Evolutionary conservation across 2,329 filamentous ascomycete species (phyloP).

Genomic region (Fonsecaea erecta): DNA sequence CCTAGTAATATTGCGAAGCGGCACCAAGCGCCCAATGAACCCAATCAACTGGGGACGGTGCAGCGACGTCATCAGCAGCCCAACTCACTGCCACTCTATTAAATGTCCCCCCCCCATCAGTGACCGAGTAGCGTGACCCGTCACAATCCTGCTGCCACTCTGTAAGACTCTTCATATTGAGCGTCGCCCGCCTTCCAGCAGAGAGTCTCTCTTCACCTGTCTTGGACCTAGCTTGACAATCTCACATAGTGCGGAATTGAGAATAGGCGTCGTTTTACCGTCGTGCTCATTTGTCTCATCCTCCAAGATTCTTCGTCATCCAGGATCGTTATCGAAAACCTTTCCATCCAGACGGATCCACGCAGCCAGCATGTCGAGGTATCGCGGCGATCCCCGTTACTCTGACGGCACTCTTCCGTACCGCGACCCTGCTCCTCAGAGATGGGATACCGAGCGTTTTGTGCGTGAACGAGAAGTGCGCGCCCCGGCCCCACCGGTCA

Average conservation of each 20-base stretch:
- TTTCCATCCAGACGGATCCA: conserved; percentile 10
- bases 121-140: neutral
- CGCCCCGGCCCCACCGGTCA: conserved; percentile 40
- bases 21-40: conserved; percentile 18
- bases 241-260: neutral
- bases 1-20: neutral
- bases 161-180: conserved; percentile 20
- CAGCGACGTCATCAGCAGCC: conserved; percentile 27
- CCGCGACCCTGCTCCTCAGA: conserved; percentile 37
- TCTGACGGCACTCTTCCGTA: conserved; percentile 35
- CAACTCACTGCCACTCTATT: conserved; percentile 21
- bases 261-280: neutral
- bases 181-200: neutral
- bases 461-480: conserved; percentile 51
- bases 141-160: neutral
- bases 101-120: neutral
- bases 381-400: conserved; percentile 32
- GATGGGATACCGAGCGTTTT: conserved; percentile 50
- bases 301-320: neutral
- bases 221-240: neutral
- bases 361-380: conserved; percentile 33
- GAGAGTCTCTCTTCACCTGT: neutral
- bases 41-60: conserved; percentile 9
- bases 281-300: neutral
- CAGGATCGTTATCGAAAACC: neutral